A percentile compares a stretch with the other conserved stretches of the same genome.
phyloP scores from a whole-genome alignment of 768 basidiomycete species.

The Kwoniella dejecticola region DNA sequence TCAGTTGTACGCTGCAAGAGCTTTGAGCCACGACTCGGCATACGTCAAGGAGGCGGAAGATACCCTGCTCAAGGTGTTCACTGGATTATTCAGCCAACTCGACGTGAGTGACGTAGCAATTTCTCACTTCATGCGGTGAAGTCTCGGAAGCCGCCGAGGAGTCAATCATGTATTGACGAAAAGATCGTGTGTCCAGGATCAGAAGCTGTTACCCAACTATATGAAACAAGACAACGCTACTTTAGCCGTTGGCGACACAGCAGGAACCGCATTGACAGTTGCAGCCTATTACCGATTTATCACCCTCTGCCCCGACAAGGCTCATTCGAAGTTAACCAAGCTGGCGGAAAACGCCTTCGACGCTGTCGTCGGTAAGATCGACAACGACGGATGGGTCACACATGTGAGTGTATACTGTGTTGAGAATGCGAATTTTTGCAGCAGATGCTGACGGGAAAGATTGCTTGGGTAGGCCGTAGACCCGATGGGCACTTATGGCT shows the following conservation, averaged over 20 bases:
- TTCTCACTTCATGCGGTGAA: too few species aligned
- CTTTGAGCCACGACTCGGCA: neutral
- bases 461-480: constrained; percentile 29
- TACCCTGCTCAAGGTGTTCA: constrained; percentile 6
- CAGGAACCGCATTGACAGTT: constrained; percentile 34
- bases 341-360: constrained; percentile 31
- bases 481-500: constrained; percentile 35
- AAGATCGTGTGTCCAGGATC: neutral
- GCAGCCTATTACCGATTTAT: constrained; percentile 42
- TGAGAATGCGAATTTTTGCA: neutral
- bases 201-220: constrained; percentile 25
- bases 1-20: constrained; percentile 7
- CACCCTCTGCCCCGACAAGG: constrained; percentile 4
- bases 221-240: constrained; percentile 14
- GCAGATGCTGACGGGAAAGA: neutral
- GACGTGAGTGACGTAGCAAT: constrained; percentile 14
- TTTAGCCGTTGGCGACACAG: constrained; percentile 23
- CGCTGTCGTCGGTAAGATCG: constrained; percentile 32
- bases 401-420: constrained; percentile 20
- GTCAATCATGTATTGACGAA: too few species aligned
- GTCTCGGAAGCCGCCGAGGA: too few species aligned
- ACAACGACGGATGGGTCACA: constrained; percentile 30
- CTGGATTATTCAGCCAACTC: constrained; percentile 15
- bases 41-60: constrained; percentile 1
- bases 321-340: neutral